Conservation (phyloP, 805 yeast species). For the Lipomyces anomalus region DNA sequence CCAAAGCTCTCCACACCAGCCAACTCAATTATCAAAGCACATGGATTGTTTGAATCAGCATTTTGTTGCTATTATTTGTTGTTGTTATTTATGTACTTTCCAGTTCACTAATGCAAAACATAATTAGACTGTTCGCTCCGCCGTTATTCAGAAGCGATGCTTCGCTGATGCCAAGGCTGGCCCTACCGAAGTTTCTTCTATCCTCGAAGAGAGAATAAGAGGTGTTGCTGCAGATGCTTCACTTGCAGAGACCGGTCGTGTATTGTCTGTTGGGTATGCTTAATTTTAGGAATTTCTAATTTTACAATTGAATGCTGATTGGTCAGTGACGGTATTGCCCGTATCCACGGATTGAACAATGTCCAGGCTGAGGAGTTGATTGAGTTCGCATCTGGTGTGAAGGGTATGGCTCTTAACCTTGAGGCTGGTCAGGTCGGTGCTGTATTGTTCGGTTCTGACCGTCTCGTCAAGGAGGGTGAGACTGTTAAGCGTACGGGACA, state of each 20-base stretch:
- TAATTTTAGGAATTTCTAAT: background rate
- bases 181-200: conserved; percentile 98
- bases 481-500: conserved; percentile 99
- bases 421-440: conserved; percentile 99
- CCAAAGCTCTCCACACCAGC: too few relatives aligned
- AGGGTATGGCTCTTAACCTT: conserved; percentile 99
- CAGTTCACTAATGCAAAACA: too few relatives aligned
- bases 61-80: too few relatives aligned
- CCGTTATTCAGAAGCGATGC: conserved; percentile 73
- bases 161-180: conserved; percentile 93
- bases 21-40: too few relatives aligned
- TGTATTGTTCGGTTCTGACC: conserved; percentile 98
- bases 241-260: conserved; percentile 99
- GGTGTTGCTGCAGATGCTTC: conserved; percentile 97
- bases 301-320: background rate
- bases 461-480: conserved; percentile 98
- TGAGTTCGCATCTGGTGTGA: conserved; percentile 98
- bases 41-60: too few relatives aligned
- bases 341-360: conserved; percentile 99
- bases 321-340: conserved; percentile 98
- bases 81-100: too few relatives aligned
- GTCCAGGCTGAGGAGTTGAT: conserved; percentile 99
- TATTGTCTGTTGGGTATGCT: conserved; percentile 90
- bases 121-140: conserved; percentile 28
- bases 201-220: conserved; percentile 98